Conservation (phyloP, 2,329 filamentous ascomycete genomes). For the Aspergillus luchuensis region DNA sequence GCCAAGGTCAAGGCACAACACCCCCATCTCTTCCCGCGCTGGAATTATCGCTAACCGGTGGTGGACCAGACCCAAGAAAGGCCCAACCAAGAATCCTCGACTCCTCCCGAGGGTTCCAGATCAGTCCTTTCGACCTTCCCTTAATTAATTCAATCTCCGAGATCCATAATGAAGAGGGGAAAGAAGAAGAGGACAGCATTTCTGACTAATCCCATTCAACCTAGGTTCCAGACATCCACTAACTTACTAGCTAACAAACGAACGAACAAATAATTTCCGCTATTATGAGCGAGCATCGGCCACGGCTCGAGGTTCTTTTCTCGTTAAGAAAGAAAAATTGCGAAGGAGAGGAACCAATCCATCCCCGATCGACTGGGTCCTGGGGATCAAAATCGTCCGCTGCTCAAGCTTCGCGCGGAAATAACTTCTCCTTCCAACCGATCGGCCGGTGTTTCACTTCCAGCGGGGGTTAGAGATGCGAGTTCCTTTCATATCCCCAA, state of each 20-base stretch:
- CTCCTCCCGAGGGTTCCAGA: slow-evolving; percentile 6
- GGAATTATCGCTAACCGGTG: background rate
- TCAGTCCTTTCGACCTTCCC: slow-evolving; percentile 7
- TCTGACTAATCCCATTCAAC: slow-evolving; percentile 2
- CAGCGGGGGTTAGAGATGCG: background rate
- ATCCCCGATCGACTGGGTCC: background rate
- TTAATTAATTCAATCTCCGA: slow-evolving; percentile 10
- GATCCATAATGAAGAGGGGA: background rate
- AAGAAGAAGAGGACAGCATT: background rate
- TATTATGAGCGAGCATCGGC: background rate
- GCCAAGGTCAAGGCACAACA: background rate
- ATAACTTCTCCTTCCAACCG: background rate
- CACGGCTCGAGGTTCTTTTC: background rate
- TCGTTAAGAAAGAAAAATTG: too few species aligned
- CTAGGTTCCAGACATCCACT: background rate
- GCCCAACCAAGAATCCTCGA: slow-evolving; percentile 4
- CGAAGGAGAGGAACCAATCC: background rate
- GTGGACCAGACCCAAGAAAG: background rate
- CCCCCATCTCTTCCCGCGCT: background rate
- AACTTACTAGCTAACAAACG: too few species aligned
- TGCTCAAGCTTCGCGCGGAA: slow-evolving; percentile 8
- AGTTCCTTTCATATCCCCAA: slow-evolving; percentile 2
- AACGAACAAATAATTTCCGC: slow-evolving; percentile 1
- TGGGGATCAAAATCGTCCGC: background rate
- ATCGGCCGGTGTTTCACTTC: slow-evolving; percentile 7